Percentiles rank a stretch among this genome's conserved stretches.
phyloP scores from a whole-genome alignment of 2,329 filamentous ascomycete species.

The Diaporthe vaccinii region DNA sequence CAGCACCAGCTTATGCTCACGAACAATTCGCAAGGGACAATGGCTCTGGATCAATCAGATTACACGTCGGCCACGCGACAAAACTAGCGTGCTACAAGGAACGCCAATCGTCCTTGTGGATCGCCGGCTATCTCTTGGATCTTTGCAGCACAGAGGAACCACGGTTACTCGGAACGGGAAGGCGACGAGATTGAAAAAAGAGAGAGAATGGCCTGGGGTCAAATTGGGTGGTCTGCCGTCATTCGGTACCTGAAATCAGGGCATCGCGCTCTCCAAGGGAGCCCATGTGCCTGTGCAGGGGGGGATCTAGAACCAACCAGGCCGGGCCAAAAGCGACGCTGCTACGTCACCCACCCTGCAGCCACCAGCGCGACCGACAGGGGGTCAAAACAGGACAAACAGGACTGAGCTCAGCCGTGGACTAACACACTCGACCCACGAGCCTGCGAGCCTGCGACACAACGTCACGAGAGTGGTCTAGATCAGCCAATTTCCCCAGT shows the following conservation, averaged over 20 bases:
- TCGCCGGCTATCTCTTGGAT: slow-evolving; percentile 19
- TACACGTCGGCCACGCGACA: slow-evolving; percentile 2
- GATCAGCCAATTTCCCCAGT: slow-evolving; percentile 18
- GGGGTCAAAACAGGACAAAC: slow-evolving; percentile 36
- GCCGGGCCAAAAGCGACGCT: slow-evolving; percentile 1
- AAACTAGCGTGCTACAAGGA: background rate
- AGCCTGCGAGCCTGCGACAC: slow-evolving; percentile 18
- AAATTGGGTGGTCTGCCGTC: slow-evolving; percentile 23
- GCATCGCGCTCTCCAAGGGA: background rate
- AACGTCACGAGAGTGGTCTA: slow-evolving; percentile 35
- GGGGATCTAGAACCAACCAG: slow-evolving; percentile 23
- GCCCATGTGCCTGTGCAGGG: slow-evolving; percentile 9
- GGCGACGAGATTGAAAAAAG: background rate
- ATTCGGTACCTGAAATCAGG: slow-evolving; percentile 37
- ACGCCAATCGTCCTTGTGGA: slow-evolving; percentile 5
- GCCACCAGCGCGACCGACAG: slow-evolving; percentile 17
- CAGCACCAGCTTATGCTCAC: background rate
- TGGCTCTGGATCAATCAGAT: background rate
- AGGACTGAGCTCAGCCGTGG: slow-evolving; percentile 20
- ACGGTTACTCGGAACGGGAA: background rate
- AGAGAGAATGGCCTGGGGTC: background rate
- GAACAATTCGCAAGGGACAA: background rate
- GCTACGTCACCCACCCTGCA: slow-evolving; percentile 36
- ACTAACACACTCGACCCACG: slow-evolving; percentile 14
- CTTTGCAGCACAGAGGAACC: background rate